Conservation (phyloP, 2,329 filamentous ascomycete species). For the Arthrobotrys sphaeroides region DNA sequence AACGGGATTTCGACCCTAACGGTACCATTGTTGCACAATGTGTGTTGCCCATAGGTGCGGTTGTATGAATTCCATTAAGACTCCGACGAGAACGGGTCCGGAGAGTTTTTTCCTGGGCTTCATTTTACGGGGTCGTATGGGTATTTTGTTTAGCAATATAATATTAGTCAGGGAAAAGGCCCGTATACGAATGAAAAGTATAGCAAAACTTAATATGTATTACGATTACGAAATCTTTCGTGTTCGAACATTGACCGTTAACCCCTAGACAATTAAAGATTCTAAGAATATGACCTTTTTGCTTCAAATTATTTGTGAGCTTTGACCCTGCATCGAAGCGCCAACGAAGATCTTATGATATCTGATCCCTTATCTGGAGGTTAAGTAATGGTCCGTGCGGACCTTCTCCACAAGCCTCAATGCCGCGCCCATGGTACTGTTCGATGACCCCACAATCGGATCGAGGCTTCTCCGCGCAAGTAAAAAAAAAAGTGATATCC, state of each 20-base stretch:
- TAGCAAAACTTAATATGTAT: constrained; percentile 3
- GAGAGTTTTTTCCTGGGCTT: neutral
- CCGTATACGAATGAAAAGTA: neutral
- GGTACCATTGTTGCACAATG: constrained; percentile 39
- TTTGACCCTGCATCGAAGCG: constrained; percentile 21
- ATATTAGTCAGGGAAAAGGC: constrained; percentile 10
- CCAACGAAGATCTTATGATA: constrained; percentile 38
- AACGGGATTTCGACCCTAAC: neutral
- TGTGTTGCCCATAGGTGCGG: constrained; percentile 26
- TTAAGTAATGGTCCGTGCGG: constrained; percentile 35
- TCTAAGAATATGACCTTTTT: too few species aligned
- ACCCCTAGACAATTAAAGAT: constrained; percentile 9
- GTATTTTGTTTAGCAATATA: constrained; percentile 16
- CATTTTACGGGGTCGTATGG: neutral
- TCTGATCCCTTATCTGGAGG: constrained; percentile 25
- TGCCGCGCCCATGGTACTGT: constrained; percentile 36
- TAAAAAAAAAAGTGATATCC: neutral
- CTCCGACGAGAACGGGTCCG: neutral
- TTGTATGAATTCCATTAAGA: neutral
- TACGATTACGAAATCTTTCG: constrained; percentile 32
- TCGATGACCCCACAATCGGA: constrained; percentile 31
- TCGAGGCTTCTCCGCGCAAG: constrained; percentile 18
- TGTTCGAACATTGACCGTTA: neutral
- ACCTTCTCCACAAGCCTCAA: constrained; percentile 20
- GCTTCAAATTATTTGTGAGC: constrained; percentile 14